Evolutionary conservation across 2,329 filamentous ascomycete species (phyloP).

Genomic region (Exophiala dermatitidis): DNA sequence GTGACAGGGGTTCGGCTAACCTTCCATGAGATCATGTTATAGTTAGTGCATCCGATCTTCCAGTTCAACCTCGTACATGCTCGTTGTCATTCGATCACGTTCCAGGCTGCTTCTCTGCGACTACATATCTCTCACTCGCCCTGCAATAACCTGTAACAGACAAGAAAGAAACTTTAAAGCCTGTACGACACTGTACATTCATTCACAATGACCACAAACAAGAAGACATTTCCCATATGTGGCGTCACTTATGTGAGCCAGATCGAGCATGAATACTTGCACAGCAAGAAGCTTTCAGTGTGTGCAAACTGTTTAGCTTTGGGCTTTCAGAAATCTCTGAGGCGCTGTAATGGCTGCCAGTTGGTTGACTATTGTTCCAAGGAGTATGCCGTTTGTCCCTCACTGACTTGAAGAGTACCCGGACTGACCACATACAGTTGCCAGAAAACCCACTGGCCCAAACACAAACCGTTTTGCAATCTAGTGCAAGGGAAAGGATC

Average conservation of each 20-base stretch:
- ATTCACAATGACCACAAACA: constrained; percentile 2
- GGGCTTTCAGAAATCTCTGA: constrained; percentile 26
- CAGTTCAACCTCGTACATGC: background rate
- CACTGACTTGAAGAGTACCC: background rate
- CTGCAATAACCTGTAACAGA: too few relatives aligned
- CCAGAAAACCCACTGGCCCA: constrained; percentile 28
- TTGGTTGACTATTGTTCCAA: constrained; percentile 27
- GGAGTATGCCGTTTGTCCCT: constrained; percentile 10
- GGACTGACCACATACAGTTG: constrained; percentile 13
- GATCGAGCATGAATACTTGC: constrained; percentile 27
- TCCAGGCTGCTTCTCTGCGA: background rate
- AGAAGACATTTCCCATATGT: constrained; percentile 21
- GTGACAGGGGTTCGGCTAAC: background rate
- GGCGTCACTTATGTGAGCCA: constrained; percentile 20
- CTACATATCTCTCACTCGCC: background rate
- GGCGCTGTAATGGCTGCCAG: constrained; percentile 22
- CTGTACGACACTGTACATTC: background rate
- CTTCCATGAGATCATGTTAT: background rate
- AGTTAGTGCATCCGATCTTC: background rate
- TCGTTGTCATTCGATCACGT: background rate
- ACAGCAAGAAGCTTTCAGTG: constrained; percentile 24
- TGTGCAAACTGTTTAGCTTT: constrained; percentile 24
- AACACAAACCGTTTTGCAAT: constrained; percentile 27
- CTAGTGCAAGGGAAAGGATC: constrained; percentile 25
- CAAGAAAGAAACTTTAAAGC: background rate